Evolutionary conservation across 352 stramenopile genomes (phyloP).

Genomic region (Blastocystis sp.): DNA sequence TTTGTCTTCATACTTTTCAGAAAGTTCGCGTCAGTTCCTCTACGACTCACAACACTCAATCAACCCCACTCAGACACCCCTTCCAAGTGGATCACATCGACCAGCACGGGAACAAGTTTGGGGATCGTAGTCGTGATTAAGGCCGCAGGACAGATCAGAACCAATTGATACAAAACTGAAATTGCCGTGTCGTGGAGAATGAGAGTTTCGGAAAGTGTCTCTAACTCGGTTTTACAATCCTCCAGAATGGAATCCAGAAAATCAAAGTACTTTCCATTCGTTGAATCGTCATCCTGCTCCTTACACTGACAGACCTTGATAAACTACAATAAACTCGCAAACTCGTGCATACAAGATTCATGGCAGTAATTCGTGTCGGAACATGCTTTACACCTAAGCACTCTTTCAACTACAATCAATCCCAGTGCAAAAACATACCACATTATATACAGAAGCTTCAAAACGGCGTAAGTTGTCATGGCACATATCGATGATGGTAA

Average conservation of each 20-base stretch:
- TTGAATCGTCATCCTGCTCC: slow-evolving; percentile 18
- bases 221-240: neutral
- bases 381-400: neutral
- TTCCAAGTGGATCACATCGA: neutral
- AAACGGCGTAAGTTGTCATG: slow-evolving; percentile 38
- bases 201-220: neutral
- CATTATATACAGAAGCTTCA: neutral
- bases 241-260: slow-evolving; percentile 5
- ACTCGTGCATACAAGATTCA: neutral
- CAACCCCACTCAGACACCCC: neutral
- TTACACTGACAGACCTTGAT: slow-evolving; percentile 43
- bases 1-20: neutral
- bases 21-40: neutral
- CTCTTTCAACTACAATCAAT: neutral
- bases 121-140: neutral
- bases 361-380: neutral
- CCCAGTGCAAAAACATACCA: neutral
- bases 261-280: slow-evolving; percentile 49
- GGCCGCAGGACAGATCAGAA: neutral
- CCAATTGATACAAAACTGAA: slow-evolving; percentile 2
- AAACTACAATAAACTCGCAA: neutral
- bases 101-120: neutral
- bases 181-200: neutral
- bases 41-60: neutral
- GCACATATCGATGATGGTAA: slow-evolving; percentile 46